Evolutionary conservation across 352 stramenopile genomes (phyloP), one percentile per base, ranked within the genome.

Genomic region (Globisporangium heterothallicum): DNA sequence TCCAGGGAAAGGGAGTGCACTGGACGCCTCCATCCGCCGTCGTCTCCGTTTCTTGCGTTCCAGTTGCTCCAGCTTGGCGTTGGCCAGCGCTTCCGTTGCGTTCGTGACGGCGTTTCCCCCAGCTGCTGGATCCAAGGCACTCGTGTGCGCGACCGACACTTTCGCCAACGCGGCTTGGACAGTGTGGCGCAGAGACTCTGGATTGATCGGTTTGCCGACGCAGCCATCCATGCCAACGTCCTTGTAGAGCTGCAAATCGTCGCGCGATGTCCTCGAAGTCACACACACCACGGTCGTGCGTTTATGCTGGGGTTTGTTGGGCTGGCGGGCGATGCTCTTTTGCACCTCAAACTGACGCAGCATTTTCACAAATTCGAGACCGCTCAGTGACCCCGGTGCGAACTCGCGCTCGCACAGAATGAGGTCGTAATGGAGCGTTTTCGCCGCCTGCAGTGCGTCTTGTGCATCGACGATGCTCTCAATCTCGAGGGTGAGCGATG

Each of bases 211-310:
- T 54, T 93, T 94, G 26, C 74, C 76, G 18, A 98, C 66, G 51
- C 89, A 98, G 5, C 92, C 88, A 59, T 97, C 88, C 72, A 97
- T 94, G n/a, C 88, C 88, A 6, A 66, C 74, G 25, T 92, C 75
- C 56, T 93, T 95, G 63, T 97, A 98, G 7, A 75, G 50, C 42
- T 88, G 74, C 3, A 97, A 64, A 57, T 97, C 85, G 7, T 71
- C 59, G 0, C 71, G 56, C 2, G 74, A 57, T 1, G 79, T 94
- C 45, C 83, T 52, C 10, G 54, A 63, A 16, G 68, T 92, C 10
- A 96, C 46, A n/a, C 77, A 92, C 1, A 97, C 57, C 24, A 98
- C 66, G 0, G 77, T 73, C 10, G 84, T 59, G 6, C 65, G 71
- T 24, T 55, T 58, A n/a, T n/a, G n/a, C n/a, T n/a, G n/a, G 18